Base-by-base conservation (phyloP, 257 asterid genomes). In the Plantago ovata region DNA sequence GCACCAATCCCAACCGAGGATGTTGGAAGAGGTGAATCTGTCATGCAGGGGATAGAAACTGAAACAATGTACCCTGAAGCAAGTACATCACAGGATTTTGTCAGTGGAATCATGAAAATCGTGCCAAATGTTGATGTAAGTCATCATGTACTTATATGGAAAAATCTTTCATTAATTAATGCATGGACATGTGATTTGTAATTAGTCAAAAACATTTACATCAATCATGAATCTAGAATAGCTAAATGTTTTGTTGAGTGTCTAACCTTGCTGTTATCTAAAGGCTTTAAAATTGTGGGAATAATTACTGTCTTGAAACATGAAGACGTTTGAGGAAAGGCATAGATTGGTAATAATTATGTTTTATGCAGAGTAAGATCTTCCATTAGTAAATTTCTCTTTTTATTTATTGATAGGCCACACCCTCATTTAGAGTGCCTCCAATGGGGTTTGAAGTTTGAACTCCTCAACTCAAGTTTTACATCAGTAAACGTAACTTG, bases 121-220 rank as follows among this genome's bases (percentile, higher is more conserved):
- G 89, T 81, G 51, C 95, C 98, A 3, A 89, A 85, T 51, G 94
- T 87, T 54, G 86, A 88, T 68, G 98, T 92, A 79, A 92, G 98
- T 75, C 71, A 15, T 45, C 62, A 45, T 38, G 63, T 48, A 24
- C 49, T 20, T 43, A 42, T 41, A 54, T 23, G 18, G 13, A 56
- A 3, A 14, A 41, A 58, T 46, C 39, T 1, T 50, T 42, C 52
- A 61, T 39, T 60, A 23, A 8, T 28, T 28, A 44, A 60, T 53
- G 54, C 22, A 47, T 57, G 63, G 42, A 50, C 56, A 52, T 11
- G 22, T 20, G 19, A 40, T 28, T 24, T 39, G 39, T 40, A 3
- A 13, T 56, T 10, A 19, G 23, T 9, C 13, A 57, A 41, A 21
- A 60, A 13, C 33, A 47, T 45, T 38, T 13, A 10, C 10, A 19